Evolutionary conservation across 1,284 basidiomycete genomes (phyloP).

Genomic region (Rugosomyces carneus): DNA sequence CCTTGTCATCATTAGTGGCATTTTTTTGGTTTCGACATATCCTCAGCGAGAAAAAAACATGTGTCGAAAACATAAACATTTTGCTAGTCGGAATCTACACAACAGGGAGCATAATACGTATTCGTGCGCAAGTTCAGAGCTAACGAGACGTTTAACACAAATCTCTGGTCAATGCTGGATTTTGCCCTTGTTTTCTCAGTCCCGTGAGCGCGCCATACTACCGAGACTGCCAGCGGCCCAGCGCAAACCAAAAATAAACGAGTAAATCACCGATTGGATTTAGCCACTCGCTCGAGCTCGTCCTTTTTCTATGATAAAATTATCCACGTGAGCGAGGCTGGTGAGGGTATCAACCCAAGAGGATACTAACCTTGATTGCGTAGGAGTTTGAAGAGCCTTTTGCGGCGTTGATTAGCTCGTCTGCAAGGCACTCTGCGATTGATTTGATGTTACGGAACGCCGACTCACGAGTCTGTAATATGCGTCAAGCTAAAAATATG

Average conservation of each 20-base stretch:
- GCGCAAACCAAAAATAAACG: slow-evolving; percentile 2
- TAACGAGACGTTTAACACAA: slow-evolving; percentile 5
- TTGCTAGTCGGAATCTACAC: neutral
- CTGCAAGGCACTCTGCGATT: slow-evolving; percentile 97
- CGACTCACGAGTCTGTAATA: slow-evolving; percentile 86
- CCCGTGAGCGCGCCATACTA: slow-evolving; percentile 9
- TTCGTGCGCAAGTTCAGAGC: slow-evolving; percentile 7
- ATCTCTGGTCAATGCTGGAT: neutral
- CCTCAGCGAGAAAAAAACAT: neutral
- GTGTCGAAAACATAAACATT: neutral
- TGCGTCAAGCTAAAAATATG: slow-evolving; percentile 3
- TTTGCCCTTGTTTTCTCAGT: slow-evolving; percentile 13
- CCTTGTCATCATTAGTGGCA: neutral
- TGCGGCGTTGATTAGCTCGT: slow-evolving; percentile 99
- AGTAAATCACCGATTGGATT: slow-evolving; percentile 89
- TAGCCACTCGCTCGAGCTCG: slow-evolving; percentile 98
- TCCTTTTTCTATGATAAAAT: slow-evolving; percentile 72
- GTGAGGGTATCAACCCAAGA: neutral
- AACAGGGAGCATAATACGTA: neutral
- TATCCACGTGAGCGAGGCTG: neutral
- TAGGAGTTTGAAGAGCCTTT: slow-evolving; percentile 99
- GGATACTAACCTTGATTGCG: slow-evolving; percentile 82
- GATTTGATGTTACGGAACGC: slow-evolving; percentile 99
- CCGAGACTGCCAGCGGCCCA: neutral
- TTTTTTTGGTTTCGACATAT: neutral